These are phyloP conservation scores for Trichothecium roseum DNA, from an alignment of 2,329 filamentous ascomycete genomes.

Conservation along the genomic window DNA sequence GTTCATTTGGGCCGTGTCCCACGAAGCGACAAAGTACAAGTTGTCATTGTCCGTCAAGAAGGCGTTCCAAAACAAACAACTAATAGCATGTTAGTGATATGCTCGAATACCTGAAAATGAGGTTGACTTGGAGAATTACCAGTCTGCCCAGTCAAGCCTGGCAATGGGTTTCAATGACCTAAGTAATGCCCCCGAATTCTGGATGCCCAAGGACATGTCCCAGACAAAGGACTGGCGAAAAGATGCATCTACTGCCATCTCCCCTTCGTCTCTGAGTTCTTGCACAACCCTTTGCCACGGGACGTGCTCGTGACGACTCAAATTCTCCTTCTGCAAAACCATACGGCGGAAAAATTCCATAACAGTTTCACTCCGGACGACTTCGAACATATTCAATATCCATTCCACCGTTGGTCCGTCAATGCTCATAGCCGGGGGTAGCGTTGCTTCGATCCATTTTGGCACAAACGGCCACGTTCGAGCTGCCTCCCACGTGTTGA, in stretches of 20 bases:
- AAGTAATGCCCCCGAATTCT: slow-evolving; percentile 9
- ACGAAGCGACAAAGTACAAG: slow-evolving; percentile 24
- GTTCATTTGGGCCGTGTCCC: slow-evolving; percentile 29
- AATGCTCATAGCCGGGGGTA: slow-evolving; percentile 25
- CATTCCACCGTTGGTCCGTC: slow-evolving; percentile 25
- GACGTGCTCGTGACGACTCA: slow-evolving; percentile 17
- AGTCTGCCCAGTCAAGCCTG: slow-evolving; percentile 26
- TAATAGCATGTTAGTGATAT: slow-evolving; percentile 6
- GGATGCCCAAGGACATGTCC: slow-evolving; percentile 23
- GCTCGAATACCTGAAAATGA: too few relatives aligned
- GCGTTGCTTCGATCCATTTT: slow-evolving; percentile 19
- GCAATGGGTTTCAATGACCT: slow-evolving; percentile 16
- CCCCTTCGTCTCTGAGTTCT: slow-evolving; percentile 21
- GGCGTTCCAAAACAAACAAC: slow-evolving; percentile 27
- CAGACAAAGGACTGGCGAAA: slow-evolving; percentile 27
- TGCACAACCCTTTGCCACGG: slow-evolving; percentile 22
- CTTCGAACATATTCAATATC: slow-evolving; percentile 22
- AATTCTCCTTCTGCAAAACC: slow-evolving; percentile 12
- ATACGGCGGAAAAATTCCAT: slow-evolving; percentile 16
- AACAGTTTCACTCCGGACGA: slow-evolving; percentile 13
- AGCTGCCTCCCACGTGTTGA: slow-evolving; percentile 22
- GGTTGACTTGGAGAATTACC: too few relatives aligned
- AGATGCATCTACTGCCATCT: slow-evolving; percentile 19
- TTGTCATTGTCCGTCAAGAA: slow-evolving; percentile 22
- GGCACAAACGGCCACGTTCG: slow-evolving; percentile 27